Evolutionary conservation across 2,329 filamentous ascomycete species (phyloP).

Genomic region (Alternaria sp.): DNA sequence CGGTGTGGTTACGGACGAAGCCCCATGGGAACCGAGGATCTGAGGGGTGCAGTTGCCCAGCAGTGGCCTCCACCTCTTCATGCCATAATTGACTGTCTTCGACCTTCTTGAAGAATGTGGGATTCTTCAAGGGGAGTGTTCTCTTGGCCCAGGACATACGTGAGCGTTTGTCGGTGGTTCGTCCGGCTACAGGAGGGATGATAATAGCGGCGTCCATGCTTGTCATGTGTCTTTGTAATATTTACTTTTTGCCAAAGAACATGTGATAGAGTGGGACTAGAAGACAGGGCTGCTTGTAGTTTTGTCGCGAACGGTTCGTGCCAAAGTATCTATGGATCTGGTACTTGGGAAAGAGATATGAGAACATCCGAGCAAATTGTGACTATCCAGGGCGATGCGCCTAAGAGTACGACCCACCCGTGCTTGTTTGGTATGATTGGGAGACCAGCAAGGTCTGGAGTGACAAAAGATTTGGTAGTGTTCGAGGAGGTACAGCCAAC

Average conservation of each 20-base stretch:
- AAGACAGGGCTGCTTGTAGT: background rate
- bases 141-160: slow-evolving; percentile 25
- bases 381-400: background rate
- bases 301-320: background rate
- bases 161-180: slow-evolving; percentile 16
- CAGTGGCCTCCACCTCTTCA: slow-evolving; percentile 34
- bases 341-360: background rate
- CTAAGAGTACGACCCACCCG: background rate
- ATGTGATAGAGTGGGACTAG: background rate
- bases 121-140: slow-evolving; percentile 21
- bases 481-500: background rate
- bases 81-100: slow-evolving; percentile 45
- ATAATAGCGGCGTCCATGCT: slow-evolving; percentile 10
- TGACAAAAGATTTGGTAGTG: background rate
- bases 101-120: slow-evolving; percentile 32
- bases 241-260: background rate
- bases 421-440: background rate
- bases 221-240: background rate
- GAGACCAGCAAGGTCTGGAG: background rate
- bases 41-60: slow-evolving; percentile 34
- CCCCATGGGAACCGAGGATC: slow-evolving; percentile 37
- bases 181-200: slow-evolving; percentile 12
- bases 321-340: background rate
- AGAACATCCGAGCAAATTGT: slow-evolving; percentile 2
- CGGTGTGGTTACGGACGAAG: slow-evolving; percentile 34